phyloP scores from a whole-genome alignment of 2,329 filamentous ascomycete genomes.

The Penicillium sumatraense region DNA sequence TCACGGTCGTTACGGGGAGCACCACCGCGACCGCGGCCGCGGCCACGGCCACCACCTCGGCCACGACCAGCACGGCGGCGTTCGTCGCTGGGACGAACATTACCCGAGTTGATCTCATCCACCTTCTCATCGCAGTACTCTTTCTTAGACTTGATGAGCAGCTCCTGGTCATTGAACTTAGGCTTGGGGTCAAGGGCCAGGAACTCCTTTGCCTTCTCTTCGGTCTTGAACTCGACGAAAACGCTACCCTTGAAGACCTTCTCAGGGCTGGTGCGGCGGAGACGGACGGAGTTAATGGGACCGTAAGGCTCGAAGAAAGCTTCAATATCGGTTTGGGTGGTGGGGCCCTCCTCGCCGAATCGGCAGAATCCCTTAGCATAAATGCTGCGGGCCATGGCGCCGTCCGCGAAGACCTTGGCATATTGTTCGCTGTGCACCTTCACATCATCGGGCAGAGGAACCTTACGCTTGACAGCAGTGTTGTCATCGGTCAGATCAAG shows the following conservation, averaged over 20 bases:
- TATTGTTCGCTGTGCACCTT: constrained; percentile 60
- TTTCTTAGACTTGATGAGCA: constrained; percentile 85
- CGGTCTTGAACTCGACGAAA: constrained; percentile 86
- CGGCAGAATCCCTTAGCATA: constrained; percentile 97
- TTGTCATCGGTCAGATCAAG: constrained; percentile 76
- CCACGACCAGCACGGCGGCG: constrained; percentile 52
- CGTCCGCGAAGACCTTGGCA: constrained; percentile 63
- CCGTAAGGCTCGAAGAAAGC: constrained; percentile 85
- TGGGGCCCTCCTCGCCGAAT: constrained; percentile 67
- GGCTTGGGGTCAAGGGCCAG: constrained; percentile 79
- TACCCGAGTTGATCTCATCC: constrained; percentile 71
- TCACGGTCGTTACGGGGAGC: constrained; percentile 42
- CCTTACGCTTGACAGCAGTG: constrained; percentile 76
- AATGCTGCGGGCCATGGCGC: constrained; percentile 73
- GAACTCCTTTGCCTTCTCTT: constrained; percentile 80
- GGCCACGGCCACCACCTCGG: constrained; percentile 40
- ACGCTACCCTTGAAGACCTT: constrained; percentile 93
- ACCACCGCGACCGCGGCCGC: constrained; percentile 31
- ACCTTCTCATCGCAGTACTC: constrained; percentile 82
- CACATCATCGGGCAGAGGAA: constrained; percentile 62
- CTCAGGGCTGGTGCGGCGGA: constrained; percentile 71
- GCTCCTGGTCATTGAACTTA: constrained; percentile 77
- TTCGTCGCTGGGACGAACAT: constrained; percentile 62
- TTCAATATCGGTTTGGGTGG: constrained; percentile 92
- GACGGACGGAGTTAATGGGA: constrained; percentile 78